Conservation (phyloP, 1,139 yeast genomes). For the Protomyces lactucae-debilis region DNA sequence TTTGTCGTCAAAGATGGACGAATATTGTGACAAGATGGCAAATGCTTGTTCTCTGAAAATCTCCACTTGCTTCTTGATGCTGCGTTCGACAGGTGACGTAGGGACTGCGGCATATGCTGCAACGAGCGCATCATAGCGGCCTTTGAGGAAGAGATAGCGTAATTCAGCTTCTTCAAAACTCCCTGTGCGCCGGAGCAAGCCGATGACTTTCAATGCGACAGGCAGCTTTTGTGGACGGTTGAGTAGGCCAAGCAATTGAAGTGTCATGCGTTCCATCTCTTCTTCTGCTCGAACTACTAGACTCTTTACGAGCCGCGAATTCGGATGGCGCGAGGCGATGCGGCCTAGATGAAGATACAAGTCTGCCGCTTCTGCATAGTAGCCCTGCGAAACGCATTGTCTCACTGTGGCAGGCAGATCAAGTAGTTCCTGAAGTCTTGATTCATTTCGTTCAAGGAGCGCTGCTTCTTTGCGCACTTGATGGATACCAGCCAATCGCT, state of each 20-base stretch:
- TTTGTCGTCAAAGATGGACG: slow-evolving; percentile 52
- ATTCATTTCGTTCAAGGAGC: slow-evolving; percentile 57
- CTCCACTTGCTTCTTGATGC: slow-evolving; percentile 73
- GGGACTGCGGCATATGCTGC: slow-evolving; percentile 50
- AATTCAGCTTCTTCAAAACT: slow-evolving; percentile 36
- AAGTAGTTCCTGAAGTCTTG: slow-evolving; percentile 66
- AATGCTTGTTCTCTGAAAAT: slow-evolving; percentile 76
- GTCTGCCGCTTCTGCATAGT: slow-evolving; percentile 83
- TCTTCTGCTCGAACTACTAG: slow-evolving; percentile 43
- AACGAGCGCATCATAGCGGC: slow-evolving; percentile 40
- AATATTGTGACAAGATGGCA: slow-evolving; percentile 62
- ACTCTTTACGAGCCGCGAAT: slow-evolving; percentile 51
- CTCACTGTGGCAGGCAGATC: slow-evolving; percentile 78
- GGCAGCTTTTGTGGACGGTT: slow-evolving; percentile 75
- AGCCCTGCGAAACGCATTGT: slow-evolving; percentile 80
- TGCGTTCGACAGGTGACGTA: slow-evolving; percentile 49
- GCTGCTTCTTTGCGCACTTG: slow-evolving; percentile 37
- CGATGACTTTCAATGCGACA: slow-evolving; percentile 68
- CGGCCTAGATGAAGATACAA: slow-evolving; percentile 67
- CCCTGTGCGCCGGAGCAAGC: slow-evolving; percentile 57
- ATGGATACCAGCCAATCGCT: slow-evolving; percentile 8
- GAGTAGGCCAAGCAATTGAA: slow-evolving; percentile 56
- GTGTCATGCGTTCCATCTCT: slow-evolving; percentile 47
- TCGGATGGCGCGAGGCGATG: slow-evolving; percentile 63
- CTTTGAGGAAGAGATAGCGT: slow-evolving; percentile 40